Percentiles rank a stretch among this genome's conserved stretches.
These are phyloP conservation scores for Hirsutella minnesotensis DNA, from an alignment of 2,329 filamentous ascomycete species.

Conservation along the genomic window DNA sequence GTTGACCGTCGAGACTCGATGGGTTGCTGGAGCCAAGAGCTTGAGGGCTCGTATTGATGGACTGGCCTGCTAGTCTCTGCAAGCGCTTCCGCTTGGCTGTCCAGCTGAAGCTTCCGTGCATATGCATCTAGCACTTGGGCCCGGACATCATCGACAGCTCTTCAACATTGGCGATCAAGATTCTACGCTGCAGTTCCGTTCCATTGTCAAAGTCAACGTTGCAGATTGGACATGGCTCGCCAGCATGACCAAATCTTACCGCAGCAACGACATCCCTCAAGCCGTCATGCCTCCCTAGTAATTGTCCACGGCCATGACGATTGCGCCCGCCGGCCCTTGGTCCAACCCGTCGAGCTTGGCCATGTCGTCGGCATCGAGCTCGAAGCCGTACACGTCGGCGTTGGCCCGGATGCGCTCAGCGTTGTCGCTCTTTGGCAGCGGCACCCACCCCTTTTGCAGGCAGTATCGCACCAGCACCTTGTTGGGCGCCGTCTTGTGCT, in stretches of 20 bases:
- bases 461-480: constrained; percentile 58
- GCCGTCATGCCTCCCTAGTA: neutral
- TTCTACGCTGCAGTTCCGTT: too few species aligned
- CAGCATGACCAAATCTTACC: neutral
- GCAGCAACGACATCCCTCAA: neutral
- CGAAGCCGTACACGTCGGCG: constrained; percentile 47
- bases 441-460: constrained; percentile 56
- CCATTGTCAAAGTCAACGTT: too few species aligned
- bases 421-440: constrained; percentile 53
- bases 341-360: constrained; percentile 12
- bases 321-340: constrained; percentile 8
- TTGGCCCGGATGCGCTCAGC: constrained; percentile 47
- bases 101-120: too few species aligned
- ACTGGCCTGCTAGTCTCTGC: too few species aligned
- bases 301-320: constrained; percentile 11
- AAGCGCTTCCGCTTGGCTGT: too few species aligned
- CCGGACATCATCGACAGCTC: too few species aligned
- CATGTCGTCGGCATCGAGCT: constrained; percentile 46
- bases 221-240: too few species aligned
- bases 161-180: too few species aligned
- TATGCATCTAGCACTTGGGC: too few species aligned
- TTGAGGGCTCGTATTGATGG: too few species aligned
- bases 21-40: too few species aligned
- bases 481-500: constrained; percentile 43
- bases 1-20: too few species aligned